These are phyloP conservation scores for Fonsecaea pedrosoi DNA, from an alignment of 2,329 filamentous ascomycete genomes.

Conservation along the genomic window DNA sequence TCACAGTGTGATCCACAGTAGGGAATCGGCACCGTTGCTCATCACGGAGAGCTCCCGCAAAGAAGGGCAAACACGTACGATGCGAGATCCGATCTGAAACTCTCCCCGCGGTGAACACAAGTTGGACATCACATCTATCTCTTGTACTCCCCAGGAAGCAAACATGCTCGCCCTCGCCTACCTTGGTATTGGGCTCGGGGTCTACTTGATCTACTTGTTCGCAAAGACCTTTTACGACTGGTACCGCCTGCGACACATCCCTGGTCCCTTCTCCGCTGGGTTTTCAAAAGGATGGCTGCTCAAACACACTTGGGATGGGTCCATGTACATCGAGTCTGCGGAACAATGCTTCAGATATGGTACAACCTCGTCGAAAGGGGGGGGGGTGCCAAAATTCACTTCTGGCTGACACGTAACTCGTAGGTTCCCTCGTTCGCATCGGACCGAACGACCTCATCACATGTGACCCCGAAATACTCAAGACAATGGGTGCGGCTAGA, in stretches of 20 bases:
- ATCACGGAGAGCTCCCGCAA: conserved; percentile 9
- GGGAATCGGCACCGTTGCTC: conserved; percentile 2
- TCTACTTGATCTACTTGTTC: conserved; percentile 15
- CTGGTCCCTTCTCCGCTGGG: conserved; percentile 26
- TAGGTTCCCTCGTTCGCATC: conserved; percentile 37
- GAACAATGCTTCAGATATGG: conserved; percentile 30
- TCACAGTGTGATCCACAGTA: conserved; percentile 2
- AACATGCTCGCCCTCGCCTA: conserved; percentile 23
- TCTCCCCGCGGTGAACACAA: conserved; percentile 22
- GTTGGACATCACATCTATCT: conserved; percentile 16
- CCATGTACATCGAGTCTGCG: conserved; percentile 26
- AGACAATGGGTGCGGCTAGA: conserved; percentile 23
- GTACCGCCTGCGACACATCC: conserved; percentile 30
- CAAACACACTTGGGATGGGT: conserved; percentile 28
- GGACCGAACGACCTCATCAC: conserved; percentile 30
- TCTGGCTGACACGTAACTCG: conserved; percentile 3
- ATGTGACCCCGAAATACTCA: conserved; percentile 26
- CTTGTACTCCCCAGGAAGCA: conserved; percentile 21
- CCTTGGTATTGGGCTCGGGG: conserved; percentile 7
- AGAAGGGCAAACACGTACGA: conserved; percentile 3
- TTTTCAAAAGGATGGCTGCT: conserved; percentile 31
- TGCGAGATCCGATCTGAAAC: conserved; percentile 27
- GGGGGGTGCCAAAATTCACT: background rate
- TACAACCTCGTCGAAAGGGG: background rate
- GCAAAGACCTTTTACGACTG: conserved; percentile 21